Conservation (phyloP, 2,329 filamentous ascomycete genomes). For the Alternaria ethzedia region DNA sequence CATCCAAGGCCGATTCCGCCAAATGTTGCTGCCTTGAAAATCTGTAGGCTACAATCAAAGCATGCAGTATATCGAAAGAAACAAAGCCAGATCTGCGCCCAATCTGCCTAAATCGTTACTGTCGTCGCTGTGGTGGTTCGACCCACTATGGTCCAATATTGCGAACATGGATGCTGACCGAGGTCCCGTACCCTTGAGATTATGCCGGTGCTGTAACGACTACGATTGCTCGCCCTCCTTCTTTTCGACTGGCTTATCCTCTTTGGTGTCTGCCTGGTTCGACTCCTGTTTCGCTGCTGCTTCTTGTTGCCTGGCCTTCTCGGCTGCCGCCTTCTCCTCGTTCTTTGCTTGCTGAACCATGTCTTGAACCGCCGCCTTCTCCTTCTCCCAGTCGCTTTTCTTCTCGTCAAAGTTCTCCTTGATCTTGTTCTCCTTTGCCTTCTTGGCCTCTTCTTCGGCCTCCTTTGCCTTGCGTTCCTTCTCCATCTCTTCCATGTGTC, state of each 20-base stretch:
- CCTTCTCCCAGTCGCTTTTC: slow-evolving; percentile 84
- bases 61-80: slow-evolving; percentile 8
- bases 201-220: neutral
- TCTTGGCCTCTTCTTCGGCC: slow-evolving; percentile 76
- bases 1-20: slow-evolving; percentile 22
- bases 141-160: neutral
- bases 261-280: slow-evolving; percentile 35
- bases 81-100: slow-evolving; percentile 4
- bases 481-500: slow-evolving; percentile 99
- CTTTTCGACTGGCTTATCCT: slow-evolving; percentile 26
- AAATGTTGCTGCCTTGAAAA: neutral
- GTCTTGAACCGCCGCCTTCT: slow-evolving; percentile 79
- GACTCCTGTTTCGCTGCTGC: slow-evolving; percentile 41
- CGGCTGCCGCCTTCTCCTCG: slow-evolving; percentile 45
- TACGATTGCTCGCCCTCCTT: slow-evolving; percentile 4
- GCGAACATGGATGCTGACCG: neutral
- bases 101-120: slow-evolving; percentile 20
- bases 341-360: slow-evolving; percentile 64
- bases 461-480: slow-evolving; percentile 80
- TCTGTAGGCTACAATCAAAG: neutral
- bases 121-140: slow-evolving; percentile 16
- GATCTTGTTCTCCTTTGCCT: slow-evolving; percentile 76
- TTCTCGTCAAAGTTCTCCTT: slow-evolving; percentile 81
- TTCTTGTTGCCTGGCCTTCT: slow-evolving; percentile 63
- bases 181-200: neutral